A percentile compares a stretch with the other conserved stretches of the same genome.
phyloP scores from a whole-genome alignment of 1,284 basidiomycete species.

The Ustilago lituana region DNA sequence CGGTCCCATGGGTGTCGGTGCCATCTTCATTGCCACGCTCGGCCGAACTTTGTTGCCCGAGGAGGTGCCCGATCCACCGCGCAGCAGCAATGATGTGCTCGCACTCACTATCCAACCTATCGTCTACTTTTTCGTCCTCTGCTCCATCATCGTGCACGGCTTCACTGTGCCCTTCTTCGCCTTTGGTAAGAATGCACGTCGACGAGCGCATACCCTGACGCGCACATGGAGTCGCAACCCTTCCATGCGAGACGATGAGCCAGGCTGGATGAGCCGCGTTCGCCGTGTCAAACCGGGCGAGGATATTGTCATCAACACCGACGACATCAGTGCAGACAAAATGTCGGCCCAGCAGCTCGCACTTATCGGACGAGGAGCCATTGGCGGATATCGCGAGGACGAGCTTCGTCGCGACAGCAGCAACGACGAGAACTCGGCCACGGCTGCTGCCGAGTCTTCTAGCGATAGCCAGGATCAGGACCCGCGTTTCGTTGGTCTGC shows the following conservation, averaged over 20 bases:
- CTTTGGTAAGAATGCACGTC: slow-evolving; percentile 57
- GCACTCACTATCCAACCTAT: slow-evolving; percentile 65
- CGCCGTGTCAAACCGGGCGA: slow-evolving; percentile 53
- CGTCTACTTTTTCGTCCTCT: slow-evolving; percentile 66
- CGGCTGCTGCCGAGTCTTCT: slow-evolving; percentile 24
- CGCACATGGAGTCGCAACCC: slow-evolving; percentile 58
- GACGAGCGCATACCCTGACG: slow-evolving; percentile 55
- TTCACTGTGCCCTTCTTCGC: slow-evolving; percentile 67
- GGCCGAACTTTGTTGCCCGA: slow-evolving; percentile 60
- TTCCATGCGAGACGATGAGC: slow-evolving; percentile 55
- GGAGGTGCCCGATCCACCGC: slow-evolving; percentile 56
- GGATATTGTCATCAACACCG: slow-evolving; percentile 45
- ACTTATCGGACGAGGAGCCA: slow-evolving; percentile 57
- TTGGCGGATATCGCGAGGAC: slow-evolving; percentile 56
- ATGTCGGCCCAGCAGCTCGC: slow-evolving; percentile 56
- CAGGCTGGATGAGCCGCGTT: slow-evolving; percentile 59
- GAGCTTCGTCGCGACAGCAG: slow-evolving; percentile 43
- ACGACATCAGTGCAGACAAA: slow-evolving; percentile 51
- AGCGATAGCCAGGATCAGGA: slow-evolving; percentile 24
- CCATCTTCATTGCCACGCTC: slow-evolving; percentile 65
- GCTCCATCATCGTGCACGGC: slow-evolving; percentile 65
- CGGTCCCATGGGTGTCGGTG: slow-evolving; percentile 66
- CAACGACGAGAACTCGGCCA: slow-evolving; percentile 27
- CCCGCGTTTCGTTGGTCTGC: slow-evolving; percentile 33
- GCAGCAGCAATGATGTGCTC: slow-evolving; percentile 60